phyloP scores from a whole-genome alignment of 2,329 filamentous ascomycete species.

The Neoascochyta sp. region DNA sequence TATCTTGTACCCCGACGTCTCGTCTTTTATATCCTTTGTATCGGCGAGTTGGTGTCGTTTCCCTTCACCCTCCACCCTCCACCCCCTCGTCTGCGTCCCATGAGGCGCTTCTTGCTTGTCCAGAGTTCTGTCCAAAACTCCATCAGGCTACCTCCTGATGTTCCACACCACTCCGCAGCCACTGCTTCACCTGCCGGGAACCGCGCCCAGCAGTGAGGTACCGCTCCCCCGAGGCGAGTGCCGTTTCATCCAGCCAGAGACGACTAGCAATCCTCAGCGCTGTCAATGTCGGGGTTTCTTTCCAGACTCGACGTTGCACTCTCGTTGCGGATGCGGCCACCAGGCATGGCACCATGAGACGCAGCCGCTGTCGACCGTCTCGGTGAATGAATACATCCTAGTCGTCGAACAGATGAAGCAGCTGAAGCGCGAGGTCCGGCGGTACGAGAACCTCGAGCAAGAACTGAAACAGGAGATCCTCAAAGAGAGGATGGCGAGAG shows the following conservation, averaged over 20 bases:
- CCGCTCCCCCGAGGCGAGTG: slow-evolving; percentile 41
- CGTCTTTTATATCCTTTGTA: slow-evolving; percentile 6
- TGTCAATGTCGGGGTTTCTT: slow-evolving; percentile 47
- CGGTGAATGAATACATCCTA: slow-evolving; percentile 35
- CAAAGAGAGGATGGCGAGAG: slow-evolving; percentile 32
- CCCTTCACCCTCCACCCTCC: no score
- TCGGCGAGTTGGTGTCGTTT: slow-evolving; percentile 6
- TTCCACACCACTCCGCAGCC: slow-evolving; percentile 34
- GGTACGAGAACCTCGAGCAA: slow-evolving; percentile 33
- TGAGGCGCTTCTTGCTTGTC: slow-evolving; percentile 24
- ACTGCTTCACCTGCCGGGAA: slow-evolving; percentile 30
- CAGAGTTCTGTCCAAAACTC: slow-evolving; percentile 24
- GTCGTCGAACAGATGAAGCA: slow-evolving; percentile 38
- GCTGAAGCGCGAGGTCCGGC: slow-evolving; percentile 32
- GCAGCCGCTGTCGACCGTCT: slow-evolving; percentile 32
- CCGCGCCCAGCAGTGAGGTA: slow-evolving; percentile 23
- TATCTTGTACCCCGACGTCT: slow-evolving; percentile 25
- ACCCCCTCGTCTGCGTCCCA: slow-evolving; percentile 27
- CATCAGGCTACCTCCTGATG: slow-evolving; percentile 33
- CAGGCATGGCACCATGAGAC: slow-evolving; percentile 47
- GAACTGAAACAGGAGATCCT: slow-evolving; percentile 38
- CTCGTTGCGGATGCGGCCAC: slow-evolving; percentile 47
- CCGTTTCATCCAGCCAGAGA: slow-evolving; percentile 31
- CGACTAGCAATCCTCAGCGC: slow-evolving; percentile 32
- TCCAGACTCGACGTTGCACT: slow-evolving; percentile 36